Base-by-base conservation (phyloP, 2,329 filamentous ascomycete genomes). In the Sarocladium kiliense region DNA sequence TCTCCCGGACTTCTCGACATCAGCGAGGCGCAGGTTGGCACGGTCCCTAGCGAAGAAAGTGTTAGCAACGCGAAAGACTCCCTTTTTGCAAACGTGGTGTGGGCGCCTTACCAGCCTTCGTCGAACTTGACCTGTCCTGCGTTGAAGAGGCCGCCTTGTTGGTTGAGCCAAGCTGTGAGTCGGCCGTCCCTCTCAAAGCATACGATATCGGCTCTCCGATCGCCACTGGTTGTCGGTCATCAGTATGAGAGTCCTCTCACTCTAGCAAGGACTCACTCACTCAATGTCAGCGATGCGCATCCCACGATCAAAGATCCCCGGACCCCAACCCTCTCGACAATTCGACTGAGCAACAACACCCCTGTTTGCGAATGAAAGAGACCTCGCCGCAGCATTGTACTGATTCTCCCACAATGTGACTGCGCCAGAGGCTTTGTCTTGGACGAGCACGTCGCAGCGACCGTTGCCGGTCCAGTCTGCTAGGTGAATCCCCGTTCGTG, bases 381-480 rank as follows among this genome's bases (percentile, higher is more conserved):
- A 32, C 30, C 12, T 32, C 30, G 30, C 12, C 30, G 30, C 30
- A 7, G 30, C 30, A 32, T 53, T 34, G 49, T 56, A 58, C 39
- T 59, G 59, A 18, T 37, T 37, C 14, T 53, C 49, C 14, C 9
- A 37, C 10, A 53, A 18, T 34, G 16, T 53, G 3, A 53, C 10
- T 3, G 49, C 49, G 10, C 49, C 49, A 12, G 26, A 19, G 2
- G 6, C 26, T 2, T 59, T 61, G 30, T 53, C 49, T 18, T 53
- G 49, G 6, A 53, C 49, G 6, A 53, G 30, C 12, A 53, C 30
- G 50, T 73, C 69, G 47, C 64, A 66, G 2, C 58, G 45, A 1
- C 69, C 68, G 57, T 71, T 68, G 9, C 65, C 66, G 47, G 72
- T 63, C 65, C 65, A 72, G 56, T 72, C 70, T 5, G 62, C 64